These are phyloP conservation scores for Peronospora destructor DNA, from an alignment of 352 stramenopile genomes.

Conservation along the genomic window DNA sequence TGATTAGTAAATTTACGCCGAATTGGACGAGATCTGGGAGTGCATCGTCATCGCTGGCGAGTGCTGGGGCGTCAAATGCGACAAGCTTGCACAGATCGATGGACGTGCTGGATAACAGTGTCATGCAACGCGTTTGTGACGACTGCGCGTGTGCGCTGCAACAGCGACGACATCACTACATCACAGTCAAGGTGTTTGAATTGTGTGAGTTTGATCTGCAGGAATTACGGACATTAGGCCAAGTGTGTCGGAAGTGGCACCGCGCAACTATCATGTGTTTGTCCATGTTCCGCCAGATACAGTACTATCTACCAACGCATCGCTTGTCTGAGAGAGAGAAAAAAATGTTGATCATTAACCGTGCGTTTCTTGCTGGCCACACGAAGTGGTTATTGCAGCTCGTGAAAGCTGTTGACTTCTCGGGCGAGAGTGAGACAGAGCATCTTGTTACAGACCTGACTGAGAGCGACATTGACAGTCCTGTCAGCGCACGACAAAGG, in stretches of 20 bases:
- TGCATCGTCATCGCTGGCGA: constrained; percentile 22
- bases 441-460: constrained; percentile 16
- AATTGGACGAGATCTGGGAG: constrained; percentile 32
- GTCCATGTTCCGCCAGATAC: constrained; percentile 85
- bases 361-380: constrained; percentile 64
- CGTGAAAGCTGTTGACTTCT: constrained; percentile 77
- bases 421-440: constrained; percentile 44
- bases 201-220: constrained; percentile 74
- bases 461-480: constrained; percentile 18
- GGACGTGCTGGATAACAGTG: constrained; percentile 56
- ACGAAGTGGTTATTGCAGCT: constrained; percentile 84
- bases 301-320: constrained; percentile 81
- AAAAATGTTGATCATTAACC: constrained; percentile 71
- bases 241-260: constrained; percentile 84
- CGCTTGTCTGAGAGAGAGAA: constrained; percentile 65
- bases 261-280: constrained; percentile 83
- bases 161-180: constrained; percentile 80
- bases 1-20: constrained; percentile 73
- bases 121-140: constrained; percentile 78
- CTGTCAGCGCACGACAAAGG: constrained; percentile 4
- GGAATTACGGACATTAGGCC: constrained; percentile 60
- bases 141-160: constrained; percentile 74
- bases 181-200: constrained; percentile 81
- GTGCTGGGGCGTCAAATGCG: constrained; percentile 11
- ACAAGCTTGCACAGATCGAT: constrained; percentile 36